A percentile compares a stretch with the other conserved stretches of the same genome.
These are phyloP conservation scores for Cyberlindnera xishuangbannaensis DNA, from an alignment of 805 yeast genomes.

Conservation along the genomic window DNA sequence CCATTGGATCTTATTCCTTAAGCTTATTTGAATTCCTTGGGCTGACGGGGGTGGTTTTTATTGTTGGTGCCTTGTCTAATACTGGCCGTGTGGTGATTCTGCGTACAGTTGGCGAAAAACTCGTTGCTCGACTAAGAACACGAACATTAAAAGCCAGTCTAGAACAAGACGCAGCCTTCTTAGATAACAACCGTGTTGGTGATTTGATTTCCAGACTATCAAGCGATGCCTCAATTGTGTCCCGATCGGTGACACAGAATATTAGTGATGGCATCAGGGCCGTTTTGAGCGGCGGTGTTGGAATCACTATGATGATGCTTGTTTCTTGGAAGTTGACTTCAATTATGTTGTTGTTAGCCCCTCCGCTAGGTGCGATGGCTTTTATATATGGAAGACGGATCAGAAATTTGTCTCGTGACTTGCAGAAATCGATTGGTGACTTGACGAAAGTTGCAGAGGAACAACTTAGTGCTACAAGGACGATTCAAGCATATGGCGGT, in stretches of 20 bases:
- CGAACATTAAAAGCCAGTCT: slow-evolving; percentile 71
- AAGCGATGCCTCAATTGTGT: slow-evolving; percentile 82
- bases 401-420: slow-evolving; percentile 62
- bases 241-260: slow-evolving; percentile 82
- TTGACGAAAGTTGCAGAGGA: slow-evolving; percentile 91
- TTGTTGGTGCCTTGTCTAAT: slow-evolving; percentile 72
- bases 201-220: slow-evolving; percentile 85
- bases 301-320: slow-evolving; percentile 85
- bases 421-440: slow-evolving; percentile 81
- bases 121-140: slow-evolving; percentile 79
- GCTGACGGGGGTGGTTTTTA: slow-evolving; percentile 55
- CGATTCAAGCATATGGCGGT: slow-evolving; percentile 88
- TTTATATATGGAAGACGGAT: slow-evolving; percentile 77
- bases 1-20: slow-evolving; percentile 46
- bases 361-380: slow-evolving; percentile 78
- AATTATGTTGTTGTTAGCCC: slow-evolving; percentile 73
- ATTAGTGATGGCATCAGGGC: slow-evolving; percentile 91
- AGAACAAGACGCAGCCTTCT: slow-evolving; percentile 82
- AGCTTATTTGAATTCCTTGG: slow-evolving; percentile 58
- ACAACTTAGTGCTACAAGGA: slow-evolving; percentile 74
- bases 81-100: slow-evolving; percentile 73
- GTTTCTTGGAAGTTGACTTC: slow-evolving; percentile 80
- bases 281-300: slow-evolving; percentile 74
- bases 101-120: slow-evolving; percentile 76
- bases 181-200: slow-evolving; percentile 87